A percentile compares a stretch with the other conserved stretches of the same genome.
Evolutionary conservation across 768 basidiomycete genomes (phyloP).

Genomic region (Leccinum arenicola): DNA sequence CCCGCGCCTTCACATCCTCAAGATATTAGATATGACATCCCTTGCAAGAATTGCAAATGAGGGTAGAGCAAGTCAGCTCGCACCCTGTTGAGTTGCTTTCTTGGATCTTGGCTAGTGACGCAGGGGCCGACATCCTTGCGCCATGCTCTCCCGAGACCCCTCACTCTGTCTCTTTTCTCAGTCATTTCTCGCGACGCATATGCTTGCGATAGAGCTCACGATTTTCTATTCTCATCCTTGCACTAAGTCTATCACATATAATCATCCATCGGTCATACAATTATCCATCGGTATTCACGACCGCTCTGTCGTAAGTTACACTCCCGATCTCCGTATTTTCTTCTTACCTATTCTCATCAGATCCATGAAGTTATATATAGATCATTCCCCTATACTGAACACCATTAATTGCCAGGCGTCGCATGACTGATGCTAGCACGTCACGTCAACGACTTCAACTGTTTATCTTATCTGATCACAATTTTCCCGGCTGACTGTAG

Average conservation of each 20-base stretch:
- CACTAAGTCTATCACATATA: not conserved
- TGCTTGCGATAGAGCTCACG: not conserved
- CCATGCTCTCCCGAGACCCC: not conserved
- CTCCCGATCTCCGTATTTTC: not conserved
- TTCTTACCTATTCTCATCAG: conserved; percentile 3
- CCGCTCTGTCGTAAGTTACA: conserved; percentile 2
- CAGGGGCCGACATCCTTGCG: not conserved
- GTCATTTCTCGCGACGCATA: not conserved
- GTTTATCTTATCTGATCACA: conserved; percentile 1
- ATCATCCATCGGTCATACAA: not conserved
- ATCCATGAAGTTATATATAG: conserved; percentile 1
- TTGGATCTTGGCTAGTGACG: not conserved
- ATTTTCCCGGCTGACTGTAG: conserved; percentile 17
- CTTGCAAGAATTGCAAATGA: conserved; percentile 12
- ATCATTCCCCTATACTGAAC: not conserved
- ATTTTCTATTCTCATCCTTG: not conserved
- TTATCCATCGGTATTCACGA: not conserved
- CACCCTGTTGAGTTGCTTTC: not conserved
- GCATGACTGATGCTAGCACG: not conserved
- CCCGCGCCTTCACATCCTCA: rapidly evolving
- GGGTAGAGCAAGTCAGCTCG: conserved; percentile 4
- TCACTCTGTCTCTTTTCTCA: not conserved
- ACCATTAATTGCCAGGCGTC: not conserved
- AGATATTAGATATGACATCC: not conserved
- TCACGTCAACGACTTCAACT: not conserved